Evolutionary conservation across 1,284 basidiomycete species (phyloP).

Genomic region (Marasmius sp.): DNA sequence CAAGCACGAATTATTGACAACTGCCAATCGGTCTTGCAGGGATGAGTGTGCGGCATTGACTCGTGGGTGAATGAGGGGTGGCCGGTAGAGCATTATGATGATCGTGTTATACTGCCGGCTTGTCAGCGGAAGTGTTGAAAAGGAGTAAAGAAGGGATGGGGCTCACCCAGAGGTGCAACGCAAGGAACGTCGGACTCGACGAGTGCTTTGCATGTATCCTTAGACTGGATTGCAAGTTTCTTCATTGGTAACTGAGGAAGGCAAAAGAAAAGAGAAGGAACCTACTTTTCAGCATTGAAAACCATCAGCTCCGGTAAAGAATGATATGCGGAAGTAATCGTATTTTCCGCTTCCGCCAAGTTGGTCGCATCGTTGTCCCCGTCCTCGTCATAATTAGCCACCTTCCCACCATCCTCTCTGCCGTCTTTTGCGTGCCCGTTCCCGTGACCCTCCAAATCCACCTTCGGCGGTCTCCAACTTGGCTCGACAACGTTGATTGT

Average conservation of each 20-base stretch:
- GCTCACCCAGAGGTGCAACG: conserved; percentile 14
- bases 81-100: conserved; percentile 13
- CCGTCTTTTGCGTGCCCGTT: too few species aligned
- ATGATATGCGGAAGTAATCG: conserved; percentile 11
- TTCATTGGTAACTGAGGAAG: neutral
- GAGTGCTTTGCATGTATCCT: conserved; percentile 6
- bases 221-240: conserved; percentile 1
- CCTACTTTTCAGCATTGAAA: conserved; percentile 13
- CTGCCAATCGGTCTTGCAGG: conserved; percentile 12
- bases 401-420: neutral
- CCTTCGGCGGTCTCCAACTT: conserved; percentile 4
- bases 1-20: conserved; percentile 13
- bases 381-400: neutral
- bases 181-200: conserved; percentile 9
- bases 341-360: conserved; percentile 9
- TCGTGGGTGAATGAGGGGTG: conserved; percentile 10
- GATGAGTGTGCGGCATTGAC: conserved; percentile 10
- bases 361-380: neutral
- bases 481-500: conserved; percentile 9
- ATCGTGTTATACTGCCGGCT: conserved; percentile 12
- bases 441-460: neutral
- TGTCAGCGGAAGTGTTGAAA: neutral
- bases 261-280: neutral
- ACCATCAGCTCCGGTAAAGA: conserved; percentile 9
- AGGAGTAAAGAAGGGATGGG: neutral